Conservation (phyloP, 177 flowering plant genomes). For the Tripterygium wilfordii region DNA sequence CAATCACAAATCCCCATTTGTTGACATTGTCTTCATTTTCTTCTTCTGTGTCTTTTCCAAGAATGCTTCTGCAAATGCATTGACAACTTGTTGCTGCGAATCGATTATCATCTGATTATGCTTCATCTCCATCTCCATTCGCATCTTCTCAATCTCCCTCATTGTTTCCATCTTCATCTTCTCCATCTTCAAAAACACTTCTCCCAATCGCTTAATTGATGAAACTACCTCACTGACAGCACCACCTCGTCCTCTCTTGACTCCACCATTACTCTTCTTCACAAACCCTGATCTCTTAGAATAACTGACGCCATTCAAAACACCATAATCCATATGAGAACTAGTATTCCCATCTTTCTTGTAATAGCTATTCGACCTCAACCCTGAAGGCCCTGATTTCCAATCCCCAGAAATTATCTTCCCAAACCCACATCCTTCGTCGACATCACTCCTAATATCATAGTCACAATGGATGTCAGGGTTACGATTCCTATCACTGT, state of each 20-base stretch:
- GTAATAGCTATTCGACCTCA: slow-evolving; percentile 13
- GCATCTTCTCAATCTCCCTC: slow-evolving; percentile 53
- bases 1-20: too few relatives aligned
- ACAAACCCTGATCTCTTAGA: slow-evolving; percentile 12
- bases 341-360: slow-evolving; percentile 9
- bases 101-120: slow-evolving; percentile 57
- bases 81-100: slow-evolving; percentile 61
- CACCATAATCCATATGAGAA: slow-evolving; percentile 9
- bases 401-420: slow-evolving; percentile 2
- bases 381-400: slow-evolving; percentile 3
- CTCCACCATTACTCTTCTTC: slow-evolving; percentile 10
- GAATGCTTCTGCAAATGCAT: slow-evolving; percentile 41
- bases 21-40: slow-evolving; percentile 13
- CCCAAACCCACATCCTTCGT: slow-evolving; percentile 1
- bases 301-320: slow-evolving; percentile 15
- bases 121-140: slow-evolving; percentile 80
- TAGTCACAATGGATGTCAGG: neutral
- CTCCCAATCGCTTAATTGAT: slow-evolving; percentile 46
- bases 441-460: neutral
- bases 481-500: slow-evolving; percentile 4
- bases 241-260: slow-evolving; percentile 26
- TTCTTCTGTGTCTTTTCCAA: slow-evolving; percentile 34
- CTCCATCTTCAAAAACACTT: slow-evolving; percentile 66
- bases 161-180: slow-evolving; percentile 70
- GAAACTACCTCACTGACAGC: slow-evolving; percentile 42